Base-by-base conservation (phyloP, 2,329 filamentous ascomycete genomes). In the Fusarium burgessii region DNA sequence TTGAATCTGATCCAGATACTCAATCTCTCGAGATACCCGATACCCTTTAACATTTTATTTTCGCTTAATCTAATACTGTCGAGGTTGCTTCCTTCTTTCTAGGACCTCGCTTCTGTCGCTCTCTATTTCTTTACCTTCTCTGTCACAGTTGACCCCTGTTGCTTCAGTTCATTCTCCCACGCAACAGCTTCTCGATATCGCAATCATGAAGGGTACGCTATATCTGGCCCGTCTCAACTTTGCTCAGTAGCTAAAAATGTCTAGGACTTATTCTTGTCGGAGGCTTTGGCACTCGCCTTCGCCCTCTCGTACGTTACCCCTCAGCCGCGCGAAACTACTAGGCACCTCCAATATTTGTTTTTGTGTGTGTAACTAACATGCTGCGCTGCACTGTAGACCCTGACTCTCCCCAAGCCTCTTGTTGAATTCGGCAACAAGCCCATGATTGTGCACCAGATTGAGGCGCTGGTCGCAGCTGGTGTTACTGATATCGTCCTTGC, bases 401-500 rank as follows among this genome's bases (percentile, higher is more conserved):
- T 99, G 80, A 98, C 96, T 55, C 93, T 98, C 75, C 95, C 95
- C 70, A 99, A 98, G 85, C 95, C 96, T 74, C 89, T 99, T 76
- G 96, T 99, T 79, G 95, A 99, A 85, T 99, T 99, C 80, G 94
- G 90, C 80, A 99, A 99, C 89, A 95, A 96, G 85, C 96, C 95
- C 81, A 99, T 99, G 95, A 98, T 99, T 83, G 89, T 97, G 79
- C 95, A 98, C 85, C 95, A 99, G 85, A 93, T 99, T 77, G 94
- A 98, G 85, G 94, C 94, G 74, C 89, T 99, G 75, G 95, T 96
- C 76, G 92, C 91, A 66, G 95, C 94, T 64, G 95, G 95, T 81
- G 96, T 98, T 73, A 98, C 94, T 70, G 95, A 98, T 85, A 97
- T 99, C 78, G 95, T 99, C 60, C 90, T 99, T 63, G 95, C 96